A percentile compares a stretch with the other conserved stretches of the same genome.
Conservation (phyloP, 2,329 filamentous ascomycete genomes). For the Aurifilum marmelostoma region DNA sequence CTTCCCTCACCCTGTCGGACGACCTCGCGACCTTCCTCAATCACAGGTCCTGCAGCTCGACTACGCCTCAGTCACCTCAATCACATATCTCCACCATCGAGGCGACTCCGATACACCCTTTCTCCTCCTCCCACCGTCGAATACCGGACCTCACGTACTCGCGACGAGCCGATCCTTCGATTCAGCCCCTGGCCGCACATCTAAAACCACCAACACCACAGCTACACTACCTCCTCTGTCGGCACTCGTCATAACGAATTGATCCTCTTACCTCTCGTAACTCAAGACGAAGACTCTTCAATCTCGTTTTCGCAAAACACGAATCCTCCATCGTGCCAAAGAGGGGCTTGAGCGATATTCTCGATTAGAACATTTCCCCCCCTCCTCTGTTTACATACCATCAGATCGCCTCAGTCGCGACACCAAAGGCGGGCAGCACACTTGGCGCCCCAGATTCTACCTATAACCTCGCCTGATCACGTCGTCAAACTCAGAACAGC, state of each 20-base stretch:
- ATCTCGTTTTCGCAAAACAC: background rate
- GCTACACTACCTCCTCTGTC: background rate
- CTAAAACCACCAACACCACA: background rate
- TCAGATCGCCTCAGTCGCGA: conserved; percentile 7
- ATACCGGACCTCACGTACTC: background rate
- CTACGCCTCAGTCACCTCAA: background rate
- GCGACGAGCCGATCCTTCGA: background rate
- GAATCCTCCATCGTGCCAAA: background rate
- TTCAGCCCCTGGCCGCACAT: background rate
- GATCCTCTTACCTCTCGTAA: background rate
- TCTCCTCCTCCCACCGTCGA: background rate
- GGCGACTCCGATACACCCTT: background rate
- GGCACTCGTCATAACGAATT: background rate
- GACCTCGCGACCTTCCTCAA: background rate
- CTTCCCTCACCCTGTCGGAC: conserved; percentile 1
- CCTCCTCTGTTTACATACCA: background rate
- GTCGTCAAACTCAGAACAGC: background rate
- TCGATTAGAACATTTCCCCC: background rate
- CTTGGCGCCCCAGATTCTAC: background rate
- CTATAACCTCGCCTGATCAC: background rate
- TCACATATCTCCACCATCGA: background rate
- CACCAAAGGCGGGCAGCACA: conserved; percentile 15
- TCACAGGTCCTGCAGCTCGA: background rate
- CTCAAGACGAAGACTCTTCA: background rate
- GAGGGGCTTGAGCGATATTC: conserved; percentile 19